Conservation (phyloP, 305 asterid species). For the Fraxinus angustifolia region DNA sequence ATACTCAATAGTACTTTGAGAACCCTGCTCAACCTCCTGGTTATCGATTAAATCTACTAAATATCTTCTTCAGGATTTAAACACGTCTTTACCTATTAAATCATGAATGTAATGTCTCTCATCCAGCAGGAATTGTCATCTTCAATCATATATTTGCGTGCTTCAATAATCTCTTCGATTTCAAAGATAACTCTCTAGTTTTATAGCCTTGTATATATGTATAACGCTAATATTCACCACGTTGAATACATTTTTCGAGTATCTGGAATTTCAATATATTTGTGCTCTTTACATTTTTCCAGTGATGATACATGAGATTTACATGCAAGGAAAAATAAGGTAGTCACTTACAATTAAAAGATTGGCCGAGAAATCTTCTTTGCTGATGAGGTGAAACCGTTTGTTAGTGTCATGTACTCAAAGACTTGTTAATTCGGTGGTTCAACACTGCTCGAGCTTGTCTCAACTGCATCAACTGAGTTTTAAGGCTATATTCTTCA, state of each 20-base stretch:
- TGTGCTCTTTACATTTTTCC: constrained; percentile 14
- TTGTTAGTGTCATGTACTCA: neutral
- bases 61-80: neutral
- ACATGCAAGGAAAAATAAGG: neutral
- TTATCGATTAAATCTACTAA: neutral
- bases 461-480: neutral
- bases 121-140: neutral
- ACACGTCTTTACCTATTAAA: neutral
- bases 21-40: neutral
- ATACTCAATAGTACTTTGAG: neutral
- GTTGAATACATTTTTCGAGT: neutral
- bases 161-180: neutral
- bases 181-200: neutral
- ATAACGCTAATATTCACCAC: neutral
- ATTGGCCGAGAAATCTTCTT: neutral
- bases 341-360: neutral
- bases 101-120: neutral
- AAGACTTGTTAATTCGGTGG: neutral
- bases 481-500: neutral
- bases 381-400: neutral
- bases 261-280: neutral
- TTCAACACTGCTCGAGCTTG: neutral
- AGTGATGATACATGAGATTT: constrained; percentile 13
- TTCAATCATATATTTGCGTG: neutral
- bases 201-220: neutral